These are phyloP conservation scores for Mimosa pudica DNA, from an alignment of 306 rosid species.

Conservation along the genomic window DNA sequence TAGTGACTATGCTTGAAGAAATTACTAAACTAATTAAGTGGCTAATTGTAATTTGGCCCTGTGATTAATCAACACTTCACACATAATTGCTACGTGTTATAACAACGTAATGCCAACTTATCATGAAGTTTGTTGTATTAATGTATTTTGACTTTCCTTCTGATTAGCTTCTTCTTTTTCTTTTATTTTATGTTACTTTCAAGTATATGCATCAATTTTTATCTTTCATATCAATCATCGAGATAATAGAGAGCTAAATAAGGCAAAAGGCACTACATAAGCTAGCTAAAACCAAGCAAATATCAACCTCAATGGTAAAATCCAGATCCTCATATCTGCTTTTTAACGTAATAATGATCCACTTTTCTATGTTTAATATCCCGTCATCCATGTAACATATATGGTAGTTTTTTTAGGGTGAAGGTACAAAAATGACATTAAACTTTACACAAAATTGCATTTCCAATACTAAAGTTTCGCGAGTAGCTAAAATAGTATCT, in stretches of 20 bases:
- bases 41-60: conserved; percentile 25
- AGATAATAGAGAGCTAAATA: conserved; percentile 38
- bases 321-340: conserved; percentile 12
- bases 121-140: conserved; percentile 33
- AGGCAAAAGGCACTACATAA: background rate
- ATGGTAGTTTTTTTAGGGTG: too few species aligned
- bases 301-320: background rate
- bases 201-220: conserved; percentile 26
- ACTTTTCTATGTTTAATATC: conserved; percentile 8
- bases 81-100: conserved; percentile 32
- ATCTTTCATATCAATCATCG: conserved; percentile 42
- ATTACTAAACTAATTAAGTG: conserved; percentile 28
- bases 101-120: conserved; percentile 27
- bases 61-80: conserved; percentile 32
- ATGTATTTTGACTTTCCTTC: conserved; percentile 33
- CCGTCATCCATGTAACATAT: background rate
- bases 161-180: conserved; percentile 4
- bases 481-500: too few species aligned
- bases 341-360: conserved; percentile 30
- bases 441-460: too few species aligned
- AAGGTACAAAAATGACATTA: too few species aligned
- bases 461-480: too few species aligned
- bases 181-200: conserved; percentile 39
- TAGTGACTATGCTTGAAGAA: conserved; percentile 24
- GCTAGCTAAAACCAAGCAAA: conserved; percentile 31